Base-by-base conservation (phyloP, 2,329 filamentous ascomycete genomes). In the Sclerotiophoma versabilis region DNA sequence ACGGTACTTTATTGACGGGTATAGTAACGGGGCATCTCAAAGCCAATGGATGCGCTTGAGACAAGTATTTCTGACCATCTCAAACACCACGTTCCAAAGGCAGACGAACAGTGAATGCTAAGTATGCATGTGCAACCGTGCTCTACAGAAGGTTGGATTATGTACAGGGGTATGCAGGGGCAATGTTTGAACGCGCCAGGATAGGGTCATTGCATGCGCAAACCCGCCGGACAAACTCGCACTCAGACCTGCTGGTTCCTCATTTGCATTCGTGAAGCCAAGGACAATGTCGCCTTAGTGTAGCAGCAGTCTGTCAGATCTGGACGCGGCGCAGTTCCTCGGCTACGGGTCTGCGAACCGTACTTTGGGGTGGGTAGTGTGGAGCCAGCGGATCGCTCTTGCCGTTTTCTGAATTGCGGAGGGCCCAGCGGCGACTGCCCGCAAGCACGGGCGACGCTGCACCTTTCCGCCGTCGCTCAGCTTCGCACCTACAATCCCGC, bases 361-460 rank as follows among this genome's bases (percentile, higher is more conserved):
- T 45, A 46, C 46, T 36, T 54, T 54, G 51, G 51, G 51, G 51
- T 49, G 49, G 39, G 22, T 20, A 39, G 45, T 43, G 60, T 60
- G 60, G 58, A 55, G 58, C 48, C 60, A 49, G 58, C 61, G 63
- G 63, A 59, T 68, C 62, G 56, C 44, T 58, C 52, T 61, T 68
- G 59, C 62, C 63, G 59, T 58, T 59, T 62, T 56, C 60, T 52
- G 52, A 54, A 62, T 59, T 66, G 63, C 56, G 63, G 62, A 64
- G 58, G 59, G 60, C 58, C 56, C 57, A 57, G 53, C 59, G 45
- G 59, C 61, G 50, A 58, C 51, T 60, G 58, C 60, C 48, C 56
- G 47, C 56, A 60, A 50, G 64, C 63, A 64, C 64, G 63, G 59
- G 48, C 63, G 52, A 50, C 54, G 17, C 32, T 54, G 39, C 45